Evolutionary conservation across 140 eudicot genomes (phyloP).

Genomic region (Bidens hawaiensis): DNA sequence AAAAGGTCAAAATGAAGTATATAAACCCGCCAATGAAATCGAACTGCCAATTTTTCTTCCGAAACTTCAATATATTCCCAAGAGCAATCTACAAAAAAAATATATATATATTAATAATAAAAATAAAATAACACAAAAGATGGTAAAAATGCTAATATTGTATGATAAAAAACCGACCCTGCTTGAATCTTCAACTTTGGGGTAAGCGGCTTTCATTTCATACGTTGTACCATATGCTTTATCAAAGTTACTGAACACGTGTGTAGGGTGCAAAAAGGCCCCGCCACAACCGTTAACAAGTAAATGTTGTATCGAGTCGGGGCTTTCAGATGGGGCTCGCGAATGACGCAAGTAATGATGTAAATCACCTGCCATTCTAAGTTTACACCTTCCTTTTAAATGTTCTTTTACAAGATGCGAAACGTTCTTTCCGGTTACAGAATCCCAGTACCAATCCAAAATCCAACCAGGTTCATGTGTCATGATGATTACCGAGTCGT

Average conservation of each 20-base stretch:
- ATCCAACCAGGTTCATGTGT: slow-evolving; percentile 98
- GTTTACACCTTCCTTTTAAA: slow-evolving; percentile 84
- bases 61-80: slow-evolving; percentile 87
- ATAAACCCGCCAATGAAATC: slow-evolving; percentile 94
- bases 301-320: slow-evolving; percentile 70
- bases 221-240: slow-evolving; percentile 57
- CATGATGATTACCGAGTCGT: slow-evolving; percentile 91
- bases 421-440: slow-evolving; percentile 76
- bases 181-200: slow-evolving; percentile 92
- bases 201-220: slow-evolving; percentile 81
- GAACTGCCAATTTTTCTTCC: slow-evolving; percentile 98
- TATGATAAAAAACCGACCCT: slow-evolving; percentile 35
- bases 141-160: neutral
- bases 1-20: slow-evolving; percentile 78
- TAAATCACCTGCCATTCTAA: slow-evolving; percentile 86
- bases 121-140: neutral
- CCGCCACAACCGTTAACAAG: slow-evolving; percentile 97
- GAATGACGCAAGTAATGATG: slow-evolving; percentile 98
- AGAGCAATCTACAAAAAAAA: slow-evolving; percentile 91
- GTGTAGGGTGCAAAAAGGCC: slow-evolving; percentile 98
- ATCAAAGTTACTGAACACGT: slow-evolving; percentile 66
- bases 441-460: slow-evolving; percentile 93
- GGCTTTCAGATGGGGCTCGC: slow-evolving; percentile 63
- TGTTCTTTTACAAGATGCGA: slow-evolving; percentile 70
- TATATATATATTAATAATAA: too few relatives aligned